These are phyloP conservation scores for Spiromastix sp. DNA, from an alignment of 2,329 filamentous ascomycete genomes.

Conservation along the genomic window DNA sequence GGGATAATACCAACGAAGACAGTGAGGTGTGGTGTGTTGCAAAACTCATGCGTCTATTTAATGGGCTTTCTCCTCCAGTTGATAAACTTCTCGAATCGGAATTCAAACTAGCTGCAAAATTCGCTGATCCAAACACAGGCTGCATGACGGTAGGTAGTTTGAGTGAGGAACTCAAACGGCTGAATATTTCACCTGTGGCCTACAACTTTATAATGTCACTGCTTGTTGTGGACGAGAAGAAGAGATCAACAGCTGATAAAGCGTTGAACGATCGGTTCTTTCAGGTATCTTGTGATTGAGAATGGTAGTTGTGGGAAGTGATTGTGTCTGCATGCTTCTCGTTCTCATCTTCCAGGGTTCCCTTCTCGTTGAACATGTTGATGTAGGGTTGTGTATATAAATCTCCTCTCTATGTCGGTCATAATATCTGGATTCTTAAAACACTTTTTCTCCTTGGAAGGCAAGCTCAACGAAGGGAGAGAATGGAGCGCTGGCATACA, in stretches of 20 bases:
- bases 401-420: too few relatives aligned
- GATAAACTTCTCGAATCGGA: conserved; percentile 6
- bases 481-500: too few relatives aligned
- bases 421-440: too few relatives aligned
- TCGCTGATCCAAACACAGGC: conserved; percentile 4
- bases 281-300: too few relatives aligned
- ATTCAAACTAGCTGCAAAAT: conserved; percentile 4
- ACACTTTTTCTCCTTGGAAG: too few relatives aligned
- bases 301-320: too few relatives aligned
- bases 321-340: too few relatives aligned
- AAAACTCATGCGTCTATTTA: conserved; percentile 7
- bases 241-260: background rate
- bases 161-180: background rate
- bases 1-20: conserved; percentile 3
- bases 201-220: conserved; percentile 1
- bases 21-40: conserved; percentile 5
- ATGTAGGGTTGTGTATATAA: too few relatives aligned
- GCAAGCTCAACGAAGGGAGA: too few relatives aligned
- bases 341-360: too few relatives aligned
- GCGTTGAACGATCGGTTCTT: background rate
- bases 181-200: background rate
- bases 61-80: conserved; percentile 1
- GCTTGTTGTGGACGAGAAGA: conserved; percentile 1
- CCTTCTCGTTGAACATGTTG: too few relatives aligned
- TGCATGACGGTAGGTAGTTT: conserved; percentile 1